Evolutionary conservation across 208 protist genomes (phyloP).

Genomic region (Balamuthia mandrillaris): DNA sequence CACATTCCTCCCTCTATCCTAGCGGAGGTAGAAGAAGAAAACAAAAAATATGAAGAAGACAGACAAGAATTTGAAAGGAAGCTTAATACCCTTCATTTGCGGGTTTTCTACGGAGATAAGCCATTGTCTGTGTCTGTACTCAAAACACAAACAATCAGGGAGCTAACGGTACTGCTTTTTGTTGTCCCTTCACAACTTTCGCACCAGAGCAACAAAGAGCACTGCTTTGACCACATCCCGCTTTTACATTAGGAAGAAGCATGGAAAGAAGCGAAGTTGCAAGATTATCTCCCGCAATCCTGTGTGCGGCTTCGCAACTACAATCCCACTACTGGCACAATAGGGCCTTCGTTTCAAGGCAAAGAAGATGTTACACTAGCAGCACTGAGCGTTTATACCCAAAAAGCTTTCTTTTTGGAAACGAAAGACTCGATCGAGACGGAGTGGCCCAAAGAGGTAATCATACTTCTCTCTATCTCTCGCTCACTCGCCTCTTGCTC

Average conservation of each 20-base stretch:
- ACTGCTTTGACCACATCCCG: too few species aligned
- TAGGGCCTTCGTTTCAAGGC: background rate
- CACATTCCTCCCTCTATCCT: too few species aligned
- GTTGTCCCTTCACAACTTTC: too few species aligned
- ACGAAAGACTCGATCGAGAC: too few species aligned
- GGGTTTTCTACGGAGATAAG: slow-evolving; percentile 15
- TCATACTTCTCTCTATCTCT: too few species aligned
- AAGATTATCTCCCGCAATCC: background rate
- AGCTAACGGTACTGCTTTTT: background rate
- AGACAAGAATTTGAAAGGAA: background rate
- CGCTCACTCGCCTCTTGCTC: too few species aligned
- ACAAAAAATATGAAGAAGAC: background rate
- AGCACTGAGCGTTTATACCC: background rate
- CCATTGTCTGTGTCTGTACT: background rate
- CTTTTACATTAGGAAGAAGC: background rate
- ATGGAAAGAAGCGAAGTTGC: background rate
- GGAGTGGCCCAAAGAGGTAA: too few species aligned
- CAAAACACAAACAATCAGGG: slow-evolving; percentile 1
- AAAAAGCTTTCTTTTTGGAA: background rate
- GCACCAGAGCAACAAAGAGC: too few species aligned
- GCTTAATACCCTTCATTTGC: slow-evolving; percentile 29
- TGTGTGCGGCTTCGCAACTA: slow-evolving; percentile 25
- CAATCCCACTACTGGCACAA: slow-evolving; percentile 3
- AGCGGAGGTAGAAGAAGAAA: slow-evolving; percentile 11
- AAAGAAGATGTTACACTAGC: slow-evolving; percentile 2